A percentile compares a stretch with the other conserved stretches of the same genome.
These are phyloP conservation scores for Phytophthora pinifolia DNA, from an alignment of 352 stramenopile species.

Conservation along the genomic window DNA sequence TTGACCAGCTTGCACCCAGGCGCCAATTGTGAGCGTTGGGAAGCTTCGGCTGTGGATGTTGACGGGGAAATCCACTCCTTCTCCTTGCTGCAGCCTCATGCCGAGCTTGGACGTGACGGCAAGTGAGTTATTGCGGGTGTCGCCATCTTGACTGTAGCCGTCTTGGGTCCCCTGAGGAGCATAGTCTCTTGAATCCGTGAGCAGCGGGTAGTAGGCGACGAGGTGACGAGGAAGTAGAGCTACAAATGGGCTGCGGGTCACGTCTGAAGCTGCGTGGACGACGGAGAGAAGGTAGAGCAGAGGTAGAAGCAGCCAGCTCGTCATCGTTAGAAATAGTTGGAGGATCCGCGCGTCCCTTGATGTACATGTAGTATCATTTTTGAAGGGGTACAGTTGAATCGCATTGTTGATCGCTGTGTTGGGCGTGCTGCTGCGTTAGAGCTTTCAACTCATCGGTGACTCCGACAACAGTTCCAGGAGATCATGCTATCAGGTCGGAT, in stretches of 20 bases:
- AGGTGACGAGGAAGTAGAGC: conserved; percentile 38
- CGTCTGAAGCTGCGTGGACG: not conserved
- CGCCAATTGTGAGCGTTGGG: conserved; percentile 39
- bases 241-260: conserved; percentile 24
- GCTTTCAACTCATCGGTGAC: not conserved
- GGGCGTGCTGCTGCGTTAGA: conserved; percentile 12
- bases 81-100: conserved; percentile 33
- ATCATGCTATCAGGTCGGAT: conserved; percentile 21
- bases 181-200: conserved; percentile 35
- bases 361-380: too few relatives aligned
- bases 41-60: conserved; percentile 22
- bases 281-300: conserved; percentile 11
- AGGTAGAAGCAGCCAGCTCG: conserved; percentile 4
- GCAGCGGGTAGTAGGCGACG: conserved; percentile 52
- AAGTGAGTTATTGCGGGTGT: not conserved
- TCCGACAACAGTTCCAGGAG: conserved; percentile 5
- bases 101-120: conserved; percentile 2
- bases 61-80: conserved; percentile 39
- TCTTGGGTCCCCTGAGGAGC: conserved; percentile 32
- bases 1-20: conserved; percentile 38
- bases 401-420: not conserved
- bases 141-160: conserved; percentile 45
- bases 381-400: too few relatives aligned
- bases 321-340: conserved; percentile 3
- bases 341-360: conserved; percentile 1